Base-by-base conservation (phyloP, 148 eudicot genomes). In the Vaccinium macrocarpon region DNA sequence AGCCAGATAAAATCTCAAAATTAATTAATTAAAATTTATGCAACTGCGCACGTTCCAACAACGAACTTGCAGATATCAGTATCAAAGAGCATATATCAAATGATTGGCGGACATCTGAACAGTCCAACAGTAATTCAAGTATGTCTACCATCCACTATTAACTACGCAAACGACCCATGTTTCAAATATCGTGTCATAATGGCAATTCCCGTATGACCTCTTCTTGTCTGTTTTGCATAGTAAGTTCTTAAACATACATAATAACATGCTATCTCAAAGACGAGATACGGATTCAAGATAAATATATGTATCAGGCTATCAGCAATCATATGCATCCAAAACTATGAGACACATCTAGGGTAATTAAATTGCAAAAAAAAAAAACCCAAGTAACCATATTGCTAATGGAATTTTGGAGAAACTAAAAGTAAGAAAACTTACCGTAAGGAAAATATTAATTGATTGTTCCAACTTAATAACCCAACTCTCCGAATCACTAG, bases 381-480 rank as follows among this genome's bases (percentile, higher is more conserved):
- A 42, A 42, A 27, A 13, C 19, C 48, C 82, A 7, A 56, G 27
- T 29, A 14, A 50, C 52, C 42, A 29, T 64, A 52, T 64, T 32
- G 10, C 53, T 25, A 84, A 8, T 25, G 61, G 10, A 77, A 77
- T n/a, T 59, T 38, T 16, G 46, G 32, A 23, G 16, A 21, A 21
- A 29, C 46, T 6, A 19, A 38, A 72, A 11, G 1, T 11, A 42
- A 84, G 83, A 72, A 84, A 62, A 82, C 73, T 78, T 85, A 93
- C 99, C 73, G 99, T 97, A 84, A 97, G 97, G 10, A 92, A 87
- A 78, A 95, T 87, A 86, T 97, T 97, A 10, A 95, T 78, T 14
- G 99, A 95, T 74, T 97, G 98, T 85, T 97, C 99, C 15, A 93
- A 0, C 89, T 92, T 95, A 84, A 97, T 89, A 59, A 91, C 87